Percentiles rank a stretch among this genome's conserved stretches.
Evolutionary conservation across 2,329 filamentous ascomycete genomes (phyloP).

Genomic region (Ascochyta lentis): DNA sequence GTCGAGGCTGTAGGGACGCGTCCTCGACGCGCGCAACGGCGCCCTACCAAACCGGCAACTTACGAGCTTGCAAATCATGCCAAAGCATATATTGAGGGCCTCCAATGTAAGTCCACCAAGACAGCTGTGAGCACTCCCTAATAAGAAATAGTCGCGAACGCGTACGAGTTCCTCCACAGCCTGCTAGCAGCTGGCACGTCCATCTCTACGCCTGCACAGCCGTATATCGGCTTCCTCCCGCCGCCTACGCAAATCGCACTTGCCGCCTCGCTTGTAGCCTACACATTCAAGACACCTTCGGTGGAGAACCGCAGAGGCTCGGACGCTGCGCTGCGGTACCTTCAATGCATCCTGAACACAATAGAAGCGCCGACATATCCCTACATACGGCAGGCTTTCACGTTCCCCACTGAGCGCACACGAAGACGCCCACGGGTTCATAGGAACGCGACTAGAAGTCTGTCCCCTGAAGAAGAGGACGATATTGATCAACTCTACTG

Average conservation of each 20-base stretch:
- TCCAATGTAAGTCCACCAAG: conserved; percentile 34
- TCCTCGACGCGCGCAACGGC: conserved; percentile 35
- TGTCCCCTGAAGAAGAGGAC: conserved; percentile 42
- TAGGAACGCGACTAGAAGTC: conserved; percentile 30
- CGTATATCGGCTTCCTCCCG: conserved; percentile 66
- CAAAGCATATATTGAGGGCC: conserved; percentile 46
- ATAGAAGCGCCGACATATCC: conserved; percentile 71
- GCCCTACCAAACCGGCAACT: conserved; percentile 41
- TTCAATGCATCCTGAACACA: conserved; percentile 69
- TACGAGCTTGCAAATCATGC: conserved; percentile 47
- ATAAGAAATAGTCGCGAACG: conserved; percentile 37
- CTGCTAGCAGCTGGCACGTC: conserved; percentile 43
- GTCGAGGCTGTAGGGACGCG: conserved; percentile 32
- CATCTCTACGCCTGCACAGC: conserved; percentile 42
- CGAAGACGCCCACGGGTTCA: conserved; percentile 30
- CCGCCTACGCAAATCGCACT: conserved; percentile 76
- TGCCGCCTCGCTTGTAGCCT: conserved; percentile 80
- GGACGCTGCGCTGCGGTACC: conserved; percentile 70
- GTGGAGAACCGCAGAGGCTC: conserved; percentile 68
- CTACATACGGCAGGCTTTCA: conserved; percentile 74
- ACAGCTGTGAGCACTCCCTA: neutral
- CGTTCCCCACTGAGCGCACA: conserved; percentile 58
- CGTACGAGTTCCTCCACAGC: conserved; percentile 43
- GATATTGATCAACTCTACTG: conserved; percentile 52
- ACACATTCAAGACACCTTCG: conserved; percentile 75